phyloP scores from a whole-genome alignment of 768 basidiomycete species.

The Naganishia vaughanmartiniae region DNA sequence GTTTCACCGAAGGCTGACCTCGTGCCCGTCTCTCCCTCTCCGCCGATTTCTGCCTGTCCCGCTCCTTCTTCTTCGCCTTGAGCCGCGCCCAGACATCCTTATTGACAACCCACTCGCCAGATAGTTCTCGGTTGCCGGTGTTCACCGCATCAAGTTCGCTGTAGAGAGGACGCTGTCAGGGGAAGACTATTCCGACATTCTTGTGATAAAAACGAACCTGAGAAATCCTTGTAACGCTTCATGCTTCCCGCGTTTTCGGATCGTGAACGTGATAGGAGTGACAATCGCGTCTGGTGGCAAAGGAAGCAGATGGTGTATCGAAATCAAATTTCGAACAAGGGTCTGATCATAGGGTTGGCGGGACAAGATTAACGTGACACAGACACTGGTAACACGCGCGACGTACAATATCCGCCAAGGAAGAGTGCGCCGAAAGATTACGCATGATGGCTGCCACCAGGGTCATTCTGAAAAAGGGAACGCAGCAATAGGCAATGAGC shows the following conservation, averaged over 20 bases:
- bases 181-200: neutral
- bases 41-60: slow-evolving; percentile 28
- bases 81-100: slow-evolving; percentile 82
- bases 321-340: slow-evolving; percentile 64
- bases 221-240: slow-evolving; percentile 70
- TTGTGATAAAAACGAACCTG: neutral
- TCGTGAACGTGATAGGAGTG: slow-evolving; percentile 87
- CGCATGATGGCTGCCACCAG: slow-evolving; percentile 65
- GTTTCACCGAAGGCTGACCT: neutral
- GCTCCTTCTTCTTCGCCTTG: slow-evolving; percentile 69
- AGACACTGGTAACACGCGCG: slow-evolving; percentile 50
- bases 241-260: slow-evolving; percentile 60
- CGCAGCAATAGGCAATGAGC: neutral
- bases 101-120: slow-evolving; percentile 96
- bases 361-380: neutral
- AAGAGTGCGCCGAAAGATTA: slow-evolving; percentile 74
- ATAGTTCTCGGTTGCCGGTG: slow-evolving; percentile 72
- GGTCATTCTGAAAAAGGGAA: slow-evolving; percentile 31
- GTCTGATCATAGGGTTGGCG: neutral
- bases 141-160: slow-evolving; percentile 67
- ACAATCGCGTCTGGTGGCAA: slow-evolving; percentile 88
- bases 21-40: slow-evolving; percentile 18
- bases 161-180: neutral
- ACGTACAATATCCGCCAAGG: slow-evolving; percentile 69
- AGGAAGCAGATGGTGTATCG: slow-evolving; percentile 75